These are phyloP conservation scores for Fusarium decemcellulare DNA, from an alignment of 2,329 filamentous ascomycete species.

Conservation along the genomic window DNA sequence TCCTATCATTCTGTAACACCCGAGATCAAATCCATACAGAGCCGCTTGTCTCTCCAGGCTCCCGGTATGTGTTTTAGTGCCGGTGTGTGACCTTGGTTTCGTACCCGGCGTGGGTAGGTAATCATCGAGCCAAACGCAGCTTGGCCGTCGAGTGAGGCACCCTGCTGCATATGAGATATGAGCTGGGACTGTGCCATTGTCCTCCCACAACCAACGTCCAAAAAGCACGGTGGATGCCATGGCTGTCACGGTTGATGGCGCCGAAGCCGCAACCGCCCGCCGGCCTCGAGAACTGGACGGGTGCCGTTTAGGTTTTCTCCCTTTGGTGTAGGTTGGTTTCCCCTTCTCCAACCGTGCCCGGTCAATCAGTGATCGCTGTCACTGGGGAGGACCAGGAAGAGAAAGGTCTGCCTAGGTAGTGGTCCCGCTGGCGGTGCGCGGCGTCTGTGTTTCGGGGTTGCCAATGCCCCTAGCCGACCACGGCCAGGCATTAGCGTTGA, in stretches of 20 bases:
- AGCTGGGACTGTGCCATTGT: constrained; percentile 5
- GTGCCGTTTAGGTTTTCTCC: constrained; percentile 28
- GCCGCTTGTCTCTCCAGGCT: constrained; percentile 38
- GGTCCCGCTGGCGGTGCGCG: constrained; percentile 36
- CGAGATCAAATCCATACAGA: constrained; percentile 23
- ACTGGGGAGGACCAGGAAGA: constrained; percentile 30
- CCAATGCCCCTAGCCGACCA: constrained; percentile 44
- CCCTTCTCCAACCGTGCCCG: constrained; percentile 34
- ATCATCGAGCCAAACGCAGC: constrained; percentile 8
- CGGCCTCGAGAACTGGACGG: constrained; percentile 19
- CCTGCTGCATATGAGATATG: too few species aligned
- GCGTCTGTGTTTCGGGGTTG: constrained; percentile 45
- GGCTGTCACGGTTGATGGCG: constrained; percentile 22
- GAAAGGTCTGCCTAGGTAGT: constrained; percentile 20
- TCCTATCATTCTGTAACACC: constrained; percentile 28
- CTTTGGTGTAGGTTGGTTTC: constrained; percentile 32
- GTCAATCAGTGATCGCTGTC: constrained; percentile 35
- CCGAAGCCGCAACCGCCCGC: constrained; percentile 30
- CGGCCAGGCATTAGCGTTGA: constrained; percentile 42
- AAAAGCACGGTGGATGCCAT: constrained; percentile 11
- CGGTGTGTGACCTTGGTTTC: constrained; percentile 19
- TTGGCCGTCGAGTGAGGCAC: too few species aligned
- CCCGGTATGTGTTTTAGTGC: constrained; percentile 36
- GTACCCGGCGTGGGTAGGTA: not conserved
- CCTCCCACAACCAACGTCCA: not conserved